Evolutionary conservation across 179 eudicot species (phyloP).

Genomic region (Beta corolliflora): DNA sequence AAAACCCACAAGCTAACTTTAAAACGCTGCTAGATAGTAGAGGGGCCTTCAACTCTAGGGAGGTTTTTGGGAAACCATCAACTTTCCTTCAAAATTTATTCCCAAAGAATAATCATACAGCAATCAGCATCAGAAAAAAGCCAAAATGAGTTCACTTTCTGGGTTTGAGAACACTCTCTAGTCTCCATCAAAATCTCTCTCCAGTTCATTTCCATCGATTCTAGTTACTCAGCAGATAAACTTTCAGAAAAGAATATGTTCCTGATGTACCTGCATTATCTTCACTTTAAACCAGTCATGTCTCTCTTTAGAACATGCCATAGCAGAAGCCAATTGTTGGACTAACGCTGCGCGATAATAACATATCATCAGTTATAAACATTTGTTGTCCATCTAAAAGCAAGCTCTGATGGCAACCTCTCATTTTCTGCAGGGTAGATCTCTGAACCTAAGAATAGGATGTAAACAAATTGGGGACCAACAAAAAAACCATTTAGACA

Average conservation of each 20-base stretch:
- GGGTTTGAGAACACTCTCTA: constrained; percentile 15
- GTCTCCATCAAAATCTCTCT: constrained; percentile 8
- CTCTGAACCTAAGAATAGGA: constrained; percentile 3
- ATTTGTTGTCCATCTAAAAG: constrained; percentile 7
- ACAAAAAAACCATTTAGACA: too few relatives aligned
- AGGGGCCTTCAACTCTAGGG: constrained; percentile 24
- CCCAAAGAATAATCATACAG: constrained; percentile 29
- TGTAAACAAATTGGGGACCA: too few relatives aligned
- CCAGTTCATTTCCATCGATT: background rate
- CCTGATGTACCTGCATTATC: constrained; percentile 17
- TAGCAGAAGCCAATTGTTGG: constrained; percentile 16
- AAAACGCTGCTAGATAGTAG: constrained; percentile 19
- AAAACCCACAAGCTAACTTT: constrained; percentile 28
- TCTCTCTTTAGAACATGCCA: constrained; percentile 31
- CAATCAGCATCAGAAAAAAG: constrained; percentile 29
- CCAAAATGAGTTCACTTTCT: constrained; percentile 22
- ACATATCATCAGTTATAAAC: constrained; percentile 21
- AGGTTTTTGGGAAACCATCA: constrained; percentile 12
- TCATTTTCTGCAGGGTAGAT: constrained; percentile 11
- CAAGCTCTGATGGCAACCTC: constrained; percentile 26
- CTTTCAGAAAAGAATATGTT: constrained; percentile 12
- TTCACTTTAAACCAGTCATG: constrained; percentile 28
- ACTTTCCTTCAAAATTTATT: constrained; percentile 22
- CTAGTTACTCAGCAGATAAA: background rate
- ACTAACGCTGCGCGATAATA: constrained; percentile 7